Evolutionary conservation across 116 monocot species (phyloP), one percentile per base, ranked within the genome.

Genomic region (Trichopus zeylanicus): DNA sequence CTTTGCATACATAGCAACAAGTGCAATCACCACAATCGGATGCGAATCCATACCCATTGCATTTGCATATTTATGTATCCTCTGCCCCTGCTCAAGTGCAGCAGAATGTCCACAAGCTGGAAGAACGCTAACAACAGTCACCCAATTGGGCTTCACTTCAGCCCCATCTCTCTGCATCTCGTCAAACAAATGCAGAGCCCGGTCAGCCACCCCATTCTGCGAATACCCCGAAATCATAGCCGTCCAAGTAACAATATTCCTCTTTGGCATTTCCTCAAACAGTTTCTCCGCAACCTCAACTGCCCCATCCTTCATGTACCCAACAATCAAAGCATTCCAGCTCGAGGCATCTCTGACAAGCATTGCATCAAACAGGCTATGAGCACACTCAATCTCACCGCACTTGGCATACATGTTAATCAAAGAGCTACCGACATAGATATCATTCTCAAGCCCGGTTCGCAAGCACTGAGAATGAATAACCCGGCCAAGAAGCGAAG

Each of bases 141-240:
- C 72, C 80, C 80, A 77, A 31, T 83, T 83, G 7, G 80, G 82
- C 42, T 65, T 71, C 42, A 72, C 70, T 15, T 59, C 70, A 5
- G 31, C 20, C 20, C 33, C 53, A 0, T 10, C 34, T 15, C 15
- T 46, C 59, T 32, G 1, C 76, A 88, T 70, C 31, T 76, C 74
- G 16, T 83, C 79, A 39, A 88, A 88, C 51, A 88, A 12, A 22
- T 21, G 23, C 77, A 83, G 48, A 0, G 84, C 87, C 5, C 76
- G 65, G 47, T 77, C 79, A 1, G 80, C 87, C 6, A 65, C 3
- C 19, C 88, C 88, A 29, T 83, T 88, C 80, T 83, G 88, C 3
- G 74, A 24, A 26, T 62, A 77, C 7, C 83, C 88, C 0, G 79
- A 76, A 5, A 82, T 64, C 87, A 82, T 79, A 0, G 82, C 56